A percentile compares a stretch with the other conserved stretches of the same genome.
Conservation (phyloP, 768 basidiomycete genomes). For the Lactifluus pinguis region DNA sequence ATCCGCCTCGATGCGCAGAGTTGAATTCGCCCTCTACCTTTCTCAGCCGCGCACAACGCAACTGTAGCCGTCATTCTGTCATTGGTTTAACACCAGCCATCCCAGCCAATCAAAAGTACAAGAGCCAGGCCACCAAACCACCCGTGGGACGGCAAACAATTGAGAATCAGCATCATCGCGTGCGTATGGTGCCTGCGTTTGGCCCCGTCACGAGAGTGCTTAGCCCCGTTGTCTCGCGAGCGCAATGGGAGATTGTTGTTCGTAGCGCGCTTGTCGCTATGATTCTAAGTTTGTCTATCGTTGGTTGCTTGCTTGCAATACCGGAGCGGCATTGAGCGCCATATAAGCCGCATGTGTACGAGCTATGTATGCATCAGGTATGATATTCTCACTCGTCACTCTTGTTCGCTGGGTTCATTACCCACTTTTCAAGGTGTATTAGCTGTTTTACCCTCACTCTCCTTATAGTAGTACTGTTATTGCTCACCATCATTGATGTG, state of each 20-base stretch:
- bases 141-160: neutral
- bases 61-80: conserved; percentile 9
- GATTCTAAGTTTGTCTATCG: conserved; percentile 27
- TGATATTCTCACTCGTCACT: neutral
- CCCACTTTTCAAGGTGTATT: neutral
- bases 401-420: neutral
- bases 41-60: conserved; percentile 11
- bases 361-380: neutral
- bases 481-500: neutral
- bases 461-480: neutral
- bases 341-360: neutral
- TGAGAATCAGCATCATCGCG: conserved; percentile 34
- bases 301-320: conserved; percentile 29
- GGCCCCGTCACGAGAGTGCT: conserved; percentile 62
- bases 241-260: conserved; percentile 79
- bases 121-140: conserved; percentile 1
- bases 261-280: conserved; percentile 45
- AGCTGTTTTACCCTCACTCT: neutral
- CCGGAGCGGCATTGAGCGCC: conserved; percentile 26
- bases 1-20: neutral
- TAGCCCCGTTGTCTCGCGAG: conserved; percentile 62
- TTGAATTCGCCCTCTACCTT: conserved; percentile 6
- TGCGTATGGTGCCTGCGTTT: conserved; percentile 60
- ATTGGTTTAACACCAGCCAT: neutral
- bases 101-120: conserved; percentile 11